Evolutionary conservation across 2,329 filamentous ascomycete species (phyloP).

Genomic region (Paecilomyces variotii): DNA sequence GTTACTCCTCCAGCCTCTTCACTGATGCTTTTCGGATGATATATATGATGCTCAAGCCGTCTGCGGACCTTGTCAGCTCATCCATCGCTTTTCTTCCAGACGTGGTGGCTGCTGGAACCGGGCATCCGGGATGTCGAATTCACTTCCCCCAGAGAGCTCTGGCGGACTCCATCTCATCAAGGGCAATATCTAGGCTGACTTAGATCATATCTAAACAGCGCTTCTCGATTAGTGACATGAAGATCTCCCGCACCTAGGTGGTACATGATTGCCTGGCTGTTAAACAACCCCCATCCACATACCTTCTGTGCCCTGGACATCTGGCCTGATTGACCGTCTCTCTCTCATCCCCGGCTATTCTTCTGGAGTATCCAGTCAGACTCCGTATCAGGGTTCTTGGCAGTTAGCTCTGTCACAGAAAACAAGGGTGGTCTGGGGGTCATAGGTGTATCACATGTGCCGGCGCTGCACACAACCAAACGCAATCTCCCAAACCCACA

Average conservation of each 20-base stretch:
- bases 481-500: background rate
- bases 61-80: background rate
- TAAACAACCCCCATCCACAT: background rate
- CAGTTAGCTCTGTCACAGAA: background rate
- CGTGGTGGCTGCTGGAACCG: background rate
- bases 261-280: background rate
- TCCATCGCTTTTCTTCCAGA: background rate
- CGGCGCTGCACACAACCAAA: background rate
- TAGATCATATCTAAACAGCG: background rate
- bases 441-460: background rate
- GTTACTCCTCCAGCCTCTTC: background rate
- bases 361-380: background rate
- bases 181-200: background rate
- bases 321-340: background rate
- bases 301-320: background rate
- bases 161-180: background rate
- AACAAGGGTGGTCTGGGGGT: background rate
- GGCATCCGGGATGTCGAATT: background rate
- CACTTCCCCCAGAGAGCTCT: background rate
- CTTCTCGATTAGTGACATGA: background rate
- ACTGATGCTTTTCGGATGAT: background rate
- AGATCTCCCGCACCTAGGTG: background rate
- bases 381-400: background rate
- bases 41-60: background rate
- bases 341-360: background rate